Base-by-base conservation (phyloP, 495 filamentous ascomycete genomes). In the Thermochaetoides thermophila region DNA sequence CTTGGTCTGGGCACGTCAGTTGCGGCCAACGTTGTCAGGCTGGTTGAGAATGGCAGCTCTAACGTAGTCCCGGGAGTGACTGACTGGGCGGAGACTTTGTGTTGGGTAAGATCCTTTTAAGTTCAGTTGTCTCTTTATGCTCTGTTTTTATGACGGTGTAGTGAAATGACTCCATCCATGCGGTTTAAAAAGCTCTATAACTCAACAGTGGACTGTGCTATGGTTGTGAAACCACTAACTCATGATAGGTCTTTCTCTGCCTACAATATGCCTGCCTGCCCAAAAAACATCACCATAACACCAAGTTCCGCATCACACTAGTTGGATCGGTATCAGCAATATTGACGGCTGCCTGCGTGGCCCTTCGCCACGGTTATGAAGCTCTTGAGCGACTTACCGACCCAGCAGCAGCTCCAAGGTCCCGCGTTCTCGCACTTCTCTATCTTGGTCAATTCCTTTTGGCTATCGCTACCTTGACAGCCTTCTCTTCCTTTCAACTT, bases 401-500 rank as follows among this genome's bases (percentile, higher is more conserved):
- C 10, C 12, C 25, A 3, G 34, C 32, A 2, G 22, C 11, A 5
- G 35, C 37, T 9, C 20, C 24, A 0, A 22, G 12, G 5, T 15
- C 23, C 3, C 26, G 23, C 21, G 23, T 26, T 3, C 4, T 40
- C 2, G 45, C 34, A 2, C 5, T 27, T 9, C 40, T 51, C 9
- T 27, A 37, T n/a, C 31, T 48, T 2, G 16, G 44, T 1, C 55
- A 64, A 27, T 20, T 55, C 4, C 13, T 38, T 5, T 31, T 46
- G 7, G 42, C 48, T 6, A 16, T 55, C 6, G 17, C 34, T 1
- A 18, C 39, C 11, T 22, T 45, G n/a, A 17, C 44, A 25, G 38
- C 46, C 33, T 46, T 49, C 37, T 36, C 57, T 31, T 37, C 33
- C 13, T 44, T 81, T 8, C 73, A 73, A 3, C 65, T 76, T 17